Base-by-base conservation (phyloP, 1,284 basidiomycete genomes). In the Ceratobasidium papillatum region DNA sequence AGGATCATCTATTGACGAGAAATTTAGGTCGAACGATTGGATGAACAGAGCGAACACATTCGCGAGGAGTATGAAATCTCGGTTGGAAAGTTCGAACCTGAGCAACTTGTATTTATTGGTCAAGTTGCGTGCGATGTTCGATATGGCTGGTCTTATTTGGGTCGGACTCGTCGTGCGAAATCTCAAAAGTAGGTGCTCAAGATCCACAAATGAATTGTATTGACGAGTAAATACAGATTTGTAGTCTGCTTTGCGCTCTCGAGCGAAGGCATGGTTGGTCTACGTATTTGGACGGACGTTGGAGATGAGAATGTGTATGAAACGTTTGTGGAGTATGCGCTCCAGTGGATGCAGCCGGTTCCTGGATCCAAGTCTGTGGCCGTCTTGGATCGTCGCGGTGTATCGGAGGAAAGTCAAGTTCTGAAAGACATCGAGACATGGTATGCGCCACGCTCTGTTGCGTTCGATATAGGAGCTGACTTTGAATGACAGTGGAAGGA, bases 111-210 rank as follows among this genome's bases (percentile, higher is more conserved):
- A 38, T 63, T 63, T 30, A 34, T 47, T 30, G 61, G 41, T 38
- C 61, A 63, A n/a, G n/a, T 63, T 30, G 36, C 61, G 43, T 63
- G 61, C 41, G 25, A 63, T 45, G 25, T 63, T 19, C 61, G 19
- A 4, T 63, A 63, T n/a, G 61, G 61, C 5, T 63, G 61, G 61
- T 63, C 61, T 22, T 30, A 22, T 47, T 34, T 45, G n/a, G 61
- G 61, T 17, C 41, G 61, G 9, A 32, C 22, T 3, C 41, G 61
- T 30, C 61, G 61, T 19, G 14, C 61, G 17, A 38, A 41, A 14
- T 27, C 25, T 47, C 61, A 63, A 47, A 45, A 47, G 61, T 63
- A 14, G 1, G 58, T 12, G 2, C 32, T 30, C 2, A 2, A n/a
- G 4, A 38, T 47, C 38, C n/a, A 47, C 32, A 7, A n/a, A 22